These are phyloP conservation scores for Penstemon newberryi DNA, from an alignment of 257 asterid species.

Conservation along the genomic window DNA sequence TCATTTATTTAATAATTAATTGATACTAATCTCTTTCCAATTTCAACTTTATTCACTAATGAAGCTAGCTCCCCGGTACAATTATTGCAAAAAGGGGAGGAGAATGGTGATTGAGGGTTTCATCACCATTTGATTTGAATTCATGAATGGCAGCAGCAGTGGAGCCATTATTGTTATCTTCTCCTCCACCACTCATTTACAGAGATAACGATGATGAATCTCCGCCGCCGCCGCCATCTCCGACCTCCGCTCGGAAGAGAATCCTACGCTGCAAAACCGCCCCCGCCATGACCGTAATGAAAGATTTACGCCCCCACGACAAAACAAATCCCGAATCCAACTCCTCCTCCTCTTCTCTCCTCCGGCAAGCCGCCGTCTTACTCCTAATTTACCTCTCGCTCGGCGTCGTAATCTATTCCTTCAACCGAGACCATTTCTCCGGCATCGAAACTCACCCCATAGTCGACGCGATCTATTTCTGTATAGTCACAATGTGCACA, in stretches of 20 bases:
- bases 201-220: not conserved
- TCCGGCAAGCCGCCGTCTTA: slow-evolving; percentile 40
- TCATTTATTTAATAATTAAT: too few species aligned
- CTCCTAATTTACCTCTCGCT: slow-evolving; percentile 46
- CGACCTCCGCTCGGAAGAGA: not conserved
- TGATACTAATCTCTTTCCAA: too few species aligned
- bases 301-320: too few species aligned
- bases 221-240: not conserved
- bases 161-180: not conserved
- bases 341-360: slow-evolving; percentile 28
- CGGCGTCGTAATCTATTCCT: slow-evolving; percentile 46
- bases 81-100: too few species aligned
- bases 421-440: slow-evolving; percentile 48
- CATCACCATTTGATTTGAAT: not conserved
- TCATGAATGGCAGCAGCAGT: not conserved
- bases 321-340: too few species aligned
- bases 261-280: too few species aligned
- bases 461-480: slow-evolving; percentile 57
- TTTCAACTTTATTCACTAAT: too few species aligned
- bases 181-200: not conserved
- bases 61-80: too few species aligned
- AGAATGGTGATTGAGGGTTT: too few species aligned
- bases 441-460: slow-evolving; percentile 49
- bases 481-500: slow-evolving; percentile 65
- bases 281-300: too few species aligned